These are phyloP conservation scores for Gentiana macrophylla DNA, from an alignment of 257 asterid species.

Conservation along the genomic window DNA sequence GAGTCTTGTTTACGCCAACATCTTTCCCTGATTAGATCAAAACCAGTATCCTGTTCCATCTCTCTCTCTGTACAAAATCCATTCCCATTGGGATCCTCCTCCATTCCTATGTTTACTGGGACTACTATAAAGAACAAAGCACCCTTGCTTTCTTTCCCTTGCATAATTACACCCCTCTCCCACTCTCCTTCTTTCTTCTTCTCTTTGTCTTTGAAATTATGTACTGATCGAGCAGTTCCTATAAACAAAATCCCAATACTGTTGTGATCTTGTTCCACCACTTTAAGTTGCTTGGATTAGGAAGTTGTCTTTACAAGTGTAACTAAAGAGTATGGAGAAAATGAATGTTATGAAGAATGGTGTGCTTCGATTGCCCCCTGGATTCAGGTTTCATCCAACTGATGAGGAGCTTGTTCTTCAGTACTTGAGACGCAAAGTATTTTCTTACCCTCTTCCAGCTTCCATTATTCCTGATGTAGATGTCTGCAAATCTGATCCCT, in stretches of 20 bases:
- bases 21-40: conserved; percentile 12
- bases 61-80: conserved; percentile 5
- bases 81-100: conserved; percentile 11
- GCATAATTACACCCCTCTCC: conserved; percentile 1
- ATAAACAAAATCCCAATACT: no score
- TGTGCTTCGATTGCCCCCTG: conserved; percentile 70
- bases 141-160: conserved; percentile 31
- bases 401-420: conserved; percentile 90
- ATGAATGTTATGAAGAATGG: conserved; percentile 43
- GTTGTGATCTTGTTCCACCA: not conserved
- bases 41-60: not conserved
- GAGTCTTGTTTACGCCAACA: conserved; percentile 76
- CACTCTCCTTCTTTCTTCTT: not conserved
- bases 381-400: conserved; percentile 85
- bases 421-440: conserved; percentile 79
- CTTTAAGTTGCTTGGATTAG: no score
- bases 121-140: conserved; percentile 45
- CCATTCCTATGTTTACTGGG: conserved; percentile 2
- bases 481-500: conserved; percentile 84
- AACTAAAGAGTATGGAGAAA: conserved; percentile 31
- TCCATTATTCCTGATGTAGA: conserved; percentile 65
- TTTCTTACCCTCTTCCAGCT: conserved; percentile 67
- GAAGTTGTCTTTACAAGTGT: not conserved
- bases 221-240: not conserved
- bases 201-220: not conserved